Base-by-base conservation (phyloP, 2,329 filamentous ascomycete genomes). In the Xylaria sp. region DNA sequence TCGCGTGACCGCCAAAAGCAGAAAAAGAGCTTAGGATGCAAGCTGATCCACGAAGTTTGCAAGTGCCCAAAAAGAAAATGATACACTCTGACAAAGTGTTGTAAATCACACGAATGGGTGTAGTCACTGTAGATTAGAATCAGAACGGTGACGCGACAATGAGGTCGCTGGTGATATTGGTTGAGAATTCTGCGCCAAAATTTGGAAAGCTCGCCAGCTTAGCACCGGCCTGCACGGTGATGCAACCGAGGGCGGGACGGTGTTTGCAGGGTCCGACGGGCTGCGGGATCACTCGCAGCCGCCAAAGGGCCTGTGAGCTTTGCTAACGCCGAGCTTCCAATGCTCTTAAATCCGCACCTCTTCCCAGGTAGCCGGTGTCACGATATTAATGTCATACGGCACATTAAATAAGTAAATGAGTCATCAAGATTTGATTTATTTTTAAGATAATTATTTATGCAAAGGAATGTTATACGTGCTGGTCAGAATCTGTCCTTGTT, bases 171-270 rank as follows among this genome's bases (percentile, higher is more conserved):
- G 23, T 28, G 36, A 59, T 31, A 23, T 7, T n/a, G 23, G 20
- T 26, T 33, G 11, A 58, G 17, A 61, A 56, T 33, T 64, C 42
- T 10, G 65, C 62, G 60, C 63, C 66, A 69, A 65, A 63, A 61
- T 67, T 65, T 63, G 57, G 63, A 60, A 49, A 69, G 66, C 69
- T 66, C 23, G 11, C 23, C 44, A 61, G 63, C 63, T 28, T 69
- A 68, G 59, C 42, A 57, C 57, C 42, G 26, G 68, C 54, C 65
- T 70, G 68, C 68, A 66, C 51, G 60, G 67, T 71, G 69, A 69
- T 71, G 69, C 67, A 71, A 71, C 48, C 11, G 26, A 31, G 17
- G 53, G 63, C 56, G 40, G 59, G 59, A 65, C 64, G 48, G 66
- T 44, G 66, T 66, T 62, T 62, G 53, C 38, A 62, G 53, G 63